Base-by-base conservation (phyloP, 306 rosid genomes). In the Prunus padus region DNA sequence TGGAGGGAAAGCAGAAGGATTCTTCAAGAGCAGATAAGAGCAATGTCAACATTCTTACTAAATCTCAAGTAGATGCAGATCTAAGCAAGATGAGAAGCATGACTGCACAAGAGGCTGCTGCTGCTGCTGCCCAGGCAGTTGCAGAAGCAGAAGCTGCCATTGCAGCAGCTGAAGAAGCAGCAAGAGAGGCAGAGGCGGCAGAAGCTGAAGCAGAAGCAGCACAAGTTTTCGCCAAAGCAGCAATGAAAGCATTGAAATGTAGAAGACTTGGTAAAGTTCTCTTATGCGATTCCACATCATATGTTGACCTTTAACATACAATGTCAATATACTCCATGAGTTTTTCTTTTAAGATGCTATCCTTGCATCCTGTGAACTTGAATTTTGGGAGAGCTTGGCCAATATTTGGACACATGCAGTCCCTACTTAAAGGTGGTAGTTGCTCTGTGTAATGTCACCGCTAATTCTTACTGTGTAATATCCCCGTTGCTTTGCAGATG, bases 191-290 rank as follows among this genome's bases (percentile, higher is more conserved):
- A 45, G 98, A 93, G 80, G 88, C 84, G 22, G 96, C 96, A 28
- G 98, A 93, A 87, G 97, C 92, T 7, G 98, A 93, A 83, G 98
- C 98, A 19, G 97, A 91, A 85, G 91, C 97, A 30, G 93, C 98
- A 47, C 90, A 86, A 76, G 90, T 89, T 75, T 93, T 93, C 84
- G 98, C 98, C 44, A 87, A 89, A 82, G 98, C 98, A 67, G 97
- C 96, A 81, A 82, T 74, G 88, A 93, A 84, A 79, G 98, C 98
- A 22, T 84, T 93, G 62, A 92, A 89, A 78, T 82, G 91, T 86
- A 89, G 85, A 81, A 86, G 80, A 23, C 87, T 85, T 75, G 86
- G 77, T 72, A 82, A 79, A 67, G 49, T 49, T 69, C 64, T 65
- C 37, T 61, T 50, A 33, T 9, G 73, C 54, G 18, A 23, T 47